These are phyloP conservation scores for Chlorencoelia australis DNA, from an alignment of 2,329 filamentous ascomycete genomes.

Conservation along the genomic window DNA sequence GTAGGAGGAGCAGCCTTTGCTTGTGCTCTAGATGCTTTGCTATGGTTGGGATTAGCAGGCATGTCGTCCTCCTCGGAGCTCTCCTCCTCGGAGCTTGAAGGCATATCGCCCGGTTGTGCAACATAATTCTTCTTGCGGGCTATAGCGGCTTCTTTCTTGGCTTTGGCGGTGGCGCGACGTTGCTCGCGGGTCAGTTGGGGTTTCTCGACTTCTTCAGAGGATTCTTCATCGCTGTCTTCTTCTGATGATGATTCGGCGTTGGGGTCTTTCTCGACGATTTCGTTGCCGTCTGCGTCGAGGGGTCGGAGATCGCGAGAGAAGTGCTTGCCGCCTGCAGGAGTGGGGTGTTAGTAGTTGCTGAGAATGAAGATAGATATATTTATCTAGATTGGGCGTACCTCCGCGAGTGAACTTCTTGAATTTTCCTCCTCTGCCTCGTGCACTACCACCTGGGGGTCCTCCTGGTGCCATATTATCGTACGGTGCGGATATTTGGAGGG, in stretches of 20 bases:
- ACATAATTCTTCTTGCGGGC: conserved; percentile 60
- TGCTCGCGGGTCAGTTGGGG: conserved; percentile 69
- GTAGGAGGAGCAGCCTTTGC: conserved; percentile 31
- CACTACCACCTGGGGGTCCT: conserved; percentile 27
- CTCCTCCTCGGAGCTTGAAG: conserved; percentile 55
- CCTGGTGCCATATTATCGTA: conserved; percentile 39
- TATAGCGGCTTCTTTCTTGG: conserved; percentile 82
- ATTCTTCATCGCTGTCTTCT: conserved; percentile 43
- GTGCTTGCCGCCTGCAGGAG: conserved; percentile 72
- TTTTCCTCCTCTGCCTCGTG: conserved; percentile 78
- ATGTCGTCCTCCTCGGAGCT: conserved; percentile 50
- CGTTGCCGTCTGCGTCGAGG: conserved; percentile 79
- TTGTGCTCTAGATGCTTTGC: conserved; percentile 59
- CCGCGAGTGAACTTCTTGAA: conserved; percentile 89
- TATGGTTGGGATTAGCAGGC: conserved; percentile 89
- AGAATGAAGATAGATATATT: background rate
- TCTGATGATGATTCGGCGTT: conserved; percentile 38
- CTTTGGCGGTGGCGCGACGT: conserved; percentile 78
- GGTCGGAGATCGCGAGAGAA: conserved; percentile 89
- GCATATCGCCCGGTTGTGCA: conserved; percentile 78
- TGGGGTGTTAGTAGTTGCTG: conserved; percentile 17
- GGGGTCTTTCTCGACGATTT: conserved; percentile 68
- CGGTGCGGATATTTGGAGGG: background rate
- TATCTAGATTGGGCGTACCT: conserved; percentile 44
- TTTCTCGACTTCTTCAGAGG: conserved; percentile 36